Conservation (phyloP, 257 asterid genomes). For the Lycium ferocissimum region DNA sequence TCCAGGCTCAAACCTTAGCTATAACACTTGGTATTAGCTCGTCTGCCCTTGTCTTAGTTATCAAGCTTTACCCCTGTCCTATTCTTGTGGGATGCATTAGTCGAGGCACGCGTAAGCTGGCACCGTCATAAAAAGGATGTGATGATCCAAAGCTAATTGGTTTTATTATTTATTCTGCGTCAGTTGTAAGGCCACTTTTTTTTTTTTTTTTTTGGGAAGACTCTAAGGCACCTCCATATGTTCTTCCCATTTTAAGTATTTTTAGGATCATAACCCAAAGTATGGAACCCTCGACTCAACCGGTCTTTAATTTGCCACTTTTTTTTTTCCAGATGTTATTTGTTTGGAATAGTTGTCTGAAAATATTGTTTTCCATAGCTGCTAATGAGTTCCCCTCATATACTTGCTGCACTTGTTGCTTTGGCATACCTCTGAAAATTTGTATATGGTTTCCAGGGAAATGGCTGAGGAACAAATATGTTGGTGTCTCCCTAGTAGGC, state of each 20-base stretch:
- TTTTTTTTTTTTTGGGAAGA: not conserved
- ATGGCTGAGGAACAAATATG: conserved; percentile 91
- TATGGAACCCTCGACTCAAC: not conserved
- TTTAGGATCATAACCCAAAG: not conserved
- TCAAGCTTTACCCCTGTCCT: not conserved
- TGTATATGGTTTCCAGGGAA: conserved; percentile 54
- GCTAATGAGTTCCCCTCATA: not conserved
- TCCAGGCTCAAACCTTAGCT: not conserved
- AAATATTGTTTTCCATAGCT: not conserved
- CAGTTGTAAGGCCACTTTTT: not conserved
- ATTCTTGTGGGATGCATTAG: not conserved
- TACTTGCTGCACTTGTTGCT: not conserved
- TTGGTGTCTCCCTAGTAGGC: conserved; percentile 96
- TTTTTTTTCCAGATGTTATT: not conserved
- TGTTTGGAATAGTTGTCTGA: not conserved
- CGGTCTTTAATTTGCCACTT: not conserved
- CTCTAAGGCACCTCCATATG: not conserved
- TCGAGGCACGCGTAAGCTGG: not conserved
- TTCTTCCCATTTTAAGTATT: not conserved
- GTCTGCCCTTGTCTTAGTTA: not conserved
- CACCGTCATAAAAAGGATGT: not conserved
- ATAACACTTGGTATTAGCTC: not conserved
- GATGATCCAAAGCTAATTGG: not conserved
- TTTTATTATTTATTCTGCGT: not conserved
- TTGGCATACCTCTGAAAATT: not conserved